phyloP scores from a whole-genome alignment of 2,329 filamentous ascomycete genomes.

The Fusarium virguliforme region DNA sequence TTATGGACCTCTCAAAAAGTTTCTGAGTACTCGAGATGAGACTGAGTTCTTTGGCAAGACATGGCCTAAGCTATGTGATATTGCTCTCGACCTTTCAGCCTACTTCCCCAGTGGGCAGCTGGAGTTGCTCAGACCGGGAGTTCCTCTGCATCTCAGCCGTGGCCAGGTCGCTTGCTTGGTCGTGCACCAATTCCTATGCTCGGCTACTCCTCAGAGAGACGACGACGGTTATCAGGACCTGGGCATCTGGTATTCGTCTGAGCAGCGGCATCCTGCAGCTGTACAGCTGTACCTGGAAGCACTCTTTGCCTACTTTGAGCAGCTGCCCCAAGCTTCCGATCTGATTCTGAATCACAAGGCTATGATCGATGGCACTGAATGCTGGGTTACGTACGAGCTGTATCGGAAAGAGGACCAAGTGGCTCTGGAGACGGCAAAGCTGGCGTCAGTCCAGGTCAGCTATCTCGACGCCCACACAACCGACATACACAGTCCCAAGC shows the following conservation, averaged over 20 bases:
- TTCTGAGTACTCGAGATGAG: background rate
- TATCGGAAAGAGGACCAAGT: constrained; percentile 11
- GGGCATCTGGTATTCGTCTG: constrained; percentile 55
- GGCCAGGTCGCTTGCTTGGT: constrained; percentile 53
- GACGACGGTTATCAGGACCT: constrained; percentile 54
- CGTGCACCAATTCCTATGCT: constrained; percentile 54
- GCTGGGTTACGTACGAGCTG: constrained; percentile 45
- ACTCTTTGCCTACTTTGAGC: constrained; percentile 52
- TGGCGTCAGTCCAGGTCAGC: constrained; percentile 35
- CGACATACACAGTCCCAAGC: constrained; percentile 38
- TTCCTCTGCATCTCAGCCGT: constrained; percentile 42
- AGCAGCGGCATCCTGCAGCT: constrained; percentile 53
- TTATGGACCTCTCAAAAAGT: constrained; percentile 41
- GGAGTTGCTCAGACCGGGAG: constrained; percentile 32
- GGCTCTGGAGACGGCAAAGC: constrained; percentile 7
- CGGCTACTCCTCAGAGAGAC: constrained; percentile 39
- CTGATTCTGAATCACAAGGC: constrained; percentile 14
- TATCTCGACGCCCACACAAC: constrained; percentile 49
- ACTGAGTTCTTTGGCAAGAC: constrained; percentile 23
- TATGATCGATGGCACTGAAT: fast-evolving
- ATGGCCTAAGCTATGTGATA: constrained; percentile 49
- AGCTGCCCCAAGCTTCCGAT: constrained; percentile 22
- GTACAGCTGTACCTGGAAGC: constrained; percentile 53
- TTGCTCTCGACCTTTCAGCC: constrained; percentile 41
- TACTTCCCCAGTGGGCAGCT: constrained; percentile 45